phyloP scores from a whole-genome alignment of 768 basidiomycete genomes.

The Tylopilus balloui region DNA sequence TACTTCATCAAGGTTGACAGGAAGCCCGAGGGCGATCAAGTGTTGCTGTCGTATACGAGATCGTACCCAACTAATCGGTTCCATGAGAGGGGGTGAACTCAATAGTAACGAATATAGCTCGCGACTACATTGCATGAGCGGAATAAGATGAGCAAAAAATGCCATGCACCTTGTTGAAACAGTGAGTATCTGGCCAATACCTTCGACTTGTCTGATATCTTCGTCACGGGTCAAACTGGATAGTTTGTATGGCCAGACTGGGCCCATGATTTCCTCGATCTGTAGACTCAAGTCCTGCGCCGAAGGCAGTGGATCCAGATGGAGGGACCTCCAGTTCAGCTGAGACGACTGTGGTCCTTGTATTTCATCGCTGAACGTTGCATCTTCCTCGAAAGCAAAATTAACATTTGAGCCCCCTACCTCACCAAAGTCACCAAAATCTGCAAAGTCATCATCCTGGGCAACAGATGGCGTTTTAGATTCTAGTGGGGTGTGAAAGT shows the following conservation, averaged over 20 bases:
- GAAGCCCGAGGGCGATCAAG: constrained; percentile 86
- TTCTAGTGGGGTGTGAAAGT: constrained; percentile 45
- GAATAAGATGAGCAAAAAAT: constrained; percentile 20
- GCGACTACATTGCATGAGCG: constrained; percentile 50
- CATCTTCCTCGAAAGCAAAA: constrained; percentile 37
- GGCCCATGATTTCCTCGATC: constrained; percentile 60
- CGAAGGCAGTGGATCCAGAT: constrained; percentile 61
- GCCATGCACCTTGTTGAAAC: constrained; percentile 63
- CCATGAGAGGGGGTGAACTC: constrained; percentile 66
- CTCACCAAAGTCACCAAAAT: constrained; percentile 86
- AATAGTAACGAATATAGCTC: constrained; percentile 70
- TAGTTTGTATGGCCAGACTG: constrained; percentile 58
- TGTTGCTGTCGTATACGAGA: constrained; percentile 89
- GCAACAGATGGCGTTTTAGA: constrained; percentile 39
- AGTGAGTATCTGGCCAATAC: constrained; percentile 72
- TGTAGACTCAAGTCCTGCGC: constrained; percentile 53
- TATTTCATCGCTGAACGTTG: constrained; percentile 12
- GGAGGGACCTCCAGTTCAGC: constrained; percentile 56
- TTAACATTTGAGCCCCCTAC: constrained; percentile 37
- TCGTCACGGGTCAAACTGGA: constrained; percentile 59
- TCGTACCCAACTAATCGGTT: constrained; percentile 92
- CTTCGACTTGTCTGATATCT: constrained; percentile 73
- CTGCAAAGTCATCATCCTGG: constrained; percentile 75
- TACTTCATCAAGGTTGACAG: constrained; percentile 93
- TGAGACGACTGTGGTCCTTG: constrained; percentile 39